Evolutionary conservation across 495 filamentous ascomycete species (phyloP).

Genomic region (Rhypophila decipiens): DNA sequence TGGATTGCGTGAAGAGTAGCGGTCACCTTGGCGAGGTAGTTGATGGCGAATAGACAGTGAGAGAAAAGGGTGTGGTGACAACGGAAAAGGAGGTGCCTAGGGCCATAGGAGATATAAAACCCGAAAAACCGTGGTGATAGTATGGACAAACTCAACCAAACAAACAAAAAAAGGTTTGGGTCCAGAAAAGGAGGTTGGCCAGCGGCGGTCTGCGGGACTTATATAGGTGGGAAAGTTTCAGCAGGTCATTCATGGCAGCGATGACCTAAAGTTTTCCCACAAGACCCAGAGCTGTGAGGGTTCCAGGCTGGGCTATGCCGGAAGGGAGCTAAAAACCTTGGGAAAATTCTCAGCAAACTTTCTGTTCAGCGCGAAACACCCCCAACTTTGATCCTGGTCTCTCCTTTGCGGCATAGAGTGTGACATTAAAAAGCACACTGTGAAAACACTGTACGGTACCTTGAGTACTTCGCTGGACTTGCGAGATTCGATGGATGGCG

Average conservation of each 20-base stretch:
- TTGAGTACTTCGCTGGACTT: neutral
- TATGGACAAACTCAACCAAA: conserved; percentile 8
- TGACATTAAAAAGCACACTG: neutral
- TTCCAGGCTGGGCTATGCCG: conserved; percentile 15
- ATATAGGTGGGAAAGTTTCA: conserved; percentile 17
- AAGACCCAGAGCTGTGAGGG: conserved; percentile 18
- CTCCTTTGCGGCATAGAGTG: neutral
- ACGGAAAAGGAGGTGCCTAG: conserved; percentile 8
- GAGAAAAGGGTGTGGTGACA: conserved; percentile 7
- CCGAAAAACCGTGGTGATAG: neutral
- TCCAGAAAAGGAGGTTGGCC: conserved; percentile 8
- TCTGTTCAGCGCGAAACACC: too few relatives aligned
- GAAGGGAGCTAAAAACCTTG: conserved; percentile 3
- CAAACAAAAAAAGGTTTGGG: conserved; percentile 8
- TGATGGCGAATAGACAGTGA: conserved; percentile 4
- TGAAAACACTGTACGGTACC: neutral
- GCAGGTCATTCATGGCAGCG: conserved; percentile 16
- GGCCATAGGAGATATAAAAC: conserved; percentile 1
- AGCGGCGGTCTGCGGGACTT: conserved; percentile 20
- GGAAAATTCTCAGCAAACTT: conserved; percentile 7
- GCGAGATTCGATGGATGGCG: neutral
- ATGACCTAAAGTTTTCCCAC: conserved; percentile 29
- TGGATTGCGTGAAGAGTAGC: conserved; percentile 1
- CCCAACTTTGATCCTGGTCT: conserved; percentile 3
- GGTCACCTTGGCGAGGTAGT: neutral